Percentiles rank a stretch among this genome's conserved stretches.
These are phyloP conservation scores for Apiospora koreana DNA, from an alignment of 2,329 filamentous ascomycete species.

Conservation along the genomic window DNA sequence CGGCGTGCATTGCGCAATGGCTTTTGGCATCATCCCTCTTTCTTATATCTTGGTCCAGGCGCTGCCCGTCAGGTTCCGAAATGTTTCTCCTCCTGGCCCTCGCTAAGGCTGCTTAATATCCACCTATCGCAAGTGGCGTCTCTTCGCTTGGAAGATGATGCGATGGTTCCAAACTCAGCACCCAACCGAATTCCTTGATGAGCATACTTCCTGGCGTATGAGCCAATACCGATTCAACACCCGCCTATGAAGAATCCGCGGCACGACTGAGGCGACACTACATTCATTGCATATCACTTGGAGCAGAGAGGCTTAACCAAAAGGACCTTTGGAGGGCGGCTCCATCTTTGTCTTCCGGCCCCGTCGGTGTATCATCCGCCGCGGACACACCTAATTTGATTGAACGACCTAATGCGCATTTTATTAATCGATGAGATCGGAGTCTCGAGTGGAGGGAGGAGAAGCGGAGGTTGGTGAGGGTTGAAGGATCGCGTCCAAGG, in stretches of 20 bases:
- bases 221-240: background rate
- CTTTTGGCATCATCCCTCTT: background rate
- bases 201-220: background rate
- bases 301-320: background rate
- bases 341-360: background rate
- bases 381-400: background rate
- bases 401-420: constrained; percentile 2
- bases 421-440: background rate
- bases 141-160: background rate
- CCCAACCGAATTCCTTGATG: background rate
- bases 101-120: background rate
- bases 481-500: background rate
- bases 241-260: background rate
- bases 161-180: background rate
- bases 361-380: background rate
- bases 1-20: constrained; percentile 2
- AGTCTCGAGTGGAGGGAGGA: background rate
- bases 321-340: background rate
- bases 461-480: background rate
- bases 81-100: background rate
- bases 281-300: background rate
- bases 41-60: background rate
- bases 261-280: background rate
- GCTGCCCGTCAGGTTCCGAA: background rate
- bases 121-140: background rate